A percentile compares a stretch with the other conserved stretches of the same genome.
These are phyloP conservation scores for Collybia nuda DNA, from an alignment of 768 basidiomycete species.

Conservation along the genomic window DNA sequence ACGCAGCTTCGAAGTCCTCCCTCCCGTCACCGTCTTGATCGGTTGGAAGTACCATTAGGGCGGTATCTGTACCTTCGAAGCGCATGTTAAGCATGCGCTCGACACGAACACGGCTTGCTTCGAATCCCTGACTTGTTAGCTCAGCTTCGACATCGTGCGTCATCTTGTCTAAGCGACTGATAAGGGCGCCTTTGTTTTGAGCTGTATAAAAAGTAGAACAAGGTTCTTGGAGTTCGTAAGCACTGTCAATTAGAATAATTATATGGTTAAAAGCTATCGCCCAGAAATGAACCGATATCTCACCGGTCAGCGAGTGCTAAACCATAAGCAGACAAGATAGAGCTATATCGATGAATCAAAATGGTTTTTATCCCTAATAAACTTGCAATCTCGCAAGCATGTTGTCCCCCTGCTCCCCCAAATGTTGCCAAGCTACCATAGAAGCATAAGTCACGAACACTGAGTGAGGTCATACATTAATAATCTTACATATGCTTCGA, in stretches of 20 bases:
- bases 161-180: constrained; percentile 69
- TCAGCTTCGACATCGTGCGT: constrained; percentile 61
- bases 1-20: constrained; percentile 79
- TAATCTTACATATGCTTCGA: constrained; percentile 60
- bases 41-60: constrained; percentile 78
- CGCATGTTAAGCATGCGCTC: constrained; percentile 92
- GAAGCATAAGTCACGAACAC: not conserved
- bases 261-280: not conserved
- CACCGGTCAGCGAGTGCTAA: constrained; percentile 84
- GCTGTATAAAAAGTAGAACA: constrained; percentile 76
- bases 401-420: constrained; percentile 89
- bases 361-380: constrained; percentile 86
- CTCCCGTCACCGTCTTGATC: constrained; percentile 46
- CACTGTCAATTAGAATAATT: constrained; percentile 40
- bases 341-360: constrained; percentile 88
- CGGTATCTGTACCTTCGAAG: constrained; percentile 91
- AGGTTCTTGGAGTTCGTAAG: constrained; percentile 87
- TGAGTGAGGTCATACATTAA: not conserved
- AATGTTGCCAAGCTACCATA: constrained; percentile 74
- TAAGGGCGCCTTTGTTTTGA: constrained; percentile 53
- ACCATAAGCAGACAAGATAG: constrained; percentile 91
- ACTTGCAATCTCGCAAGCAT: constrained; percentile 89
- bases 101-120: constrained; percentile 62
- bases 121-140: constrained; percentile 81
- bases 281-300: constrained; percentile 1